These are phyloP conservation scores for Neofusicoccum kwambonambiense DNA, from an alignment of 2,329 filamentous ascomycete genomes.

Conservation along the genomic window DNA sequence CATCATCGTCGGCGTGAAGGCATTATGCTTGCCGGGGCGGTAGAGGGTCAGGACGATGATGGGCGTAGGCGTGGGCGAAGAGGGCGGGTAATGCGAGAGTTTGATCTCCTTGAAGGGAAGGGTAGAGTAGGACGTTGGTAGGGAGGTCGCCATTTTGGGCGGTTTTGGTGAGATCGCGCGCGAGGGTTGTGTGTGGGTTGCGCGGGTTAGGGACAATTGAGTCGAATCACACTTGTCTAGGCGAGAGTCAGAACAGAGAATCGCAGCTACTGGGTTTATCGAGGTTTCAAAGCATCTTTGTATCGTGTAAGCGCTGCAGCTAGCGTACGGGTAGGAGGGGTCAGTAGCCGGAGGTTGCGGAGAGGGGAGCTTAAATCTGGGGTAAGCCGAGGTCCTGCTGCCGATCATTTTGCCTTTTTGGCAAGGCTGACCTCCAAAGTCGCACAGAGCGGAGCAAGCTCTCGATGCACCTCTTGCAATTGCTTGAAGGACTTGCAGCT, in stretches of 20 bases:
- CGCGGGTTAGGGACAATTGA: no score
- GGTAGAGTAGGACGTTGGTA: slow-evolving; percentile 41
- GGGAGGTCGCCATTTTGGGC: background rate
- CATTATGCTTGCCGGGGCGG: slow-evolving; percentile 66
- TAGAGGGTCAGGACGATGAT: slow-evolving; percentile 64
- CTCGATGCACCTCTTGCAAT: background rate
- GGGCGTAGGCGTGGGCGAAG: slow-evolving; percentile 57
- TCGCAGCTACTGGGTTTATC: background rate
- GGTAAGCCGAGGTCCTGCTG: slow-evolving; percentile 9
- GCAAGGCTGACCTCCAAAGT: background rate
- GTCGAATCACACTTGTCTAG: no score
- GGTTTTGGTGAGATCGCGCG: background rate
- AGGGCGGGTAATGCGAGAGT: slow-evolving; percentile 40
- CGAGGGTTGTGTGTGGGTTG: no score
- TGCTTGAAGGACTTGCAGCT: no score
- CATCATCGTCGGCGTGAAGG: slow-evolving; percentile 66
- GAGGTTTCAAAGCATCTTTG: background rate
- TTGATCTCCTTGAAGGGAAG: slow-evolving; percentile 43
- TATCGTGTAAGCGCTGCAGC: background rate
- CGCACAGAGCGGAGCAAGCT: background rate
- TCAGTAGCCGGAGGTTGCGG: background rate
- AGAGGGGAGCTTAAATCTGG: slow-evolving; percentile 1
- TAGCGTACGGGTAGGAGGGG: background rate
- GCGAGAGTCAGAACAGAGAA: no score
- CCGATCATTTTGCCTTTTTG: background rate